Evolutionary conservation across 192 early-diverging fungal species (phyloP).

Genomic region (Spizellomyces sp.): DNA sequence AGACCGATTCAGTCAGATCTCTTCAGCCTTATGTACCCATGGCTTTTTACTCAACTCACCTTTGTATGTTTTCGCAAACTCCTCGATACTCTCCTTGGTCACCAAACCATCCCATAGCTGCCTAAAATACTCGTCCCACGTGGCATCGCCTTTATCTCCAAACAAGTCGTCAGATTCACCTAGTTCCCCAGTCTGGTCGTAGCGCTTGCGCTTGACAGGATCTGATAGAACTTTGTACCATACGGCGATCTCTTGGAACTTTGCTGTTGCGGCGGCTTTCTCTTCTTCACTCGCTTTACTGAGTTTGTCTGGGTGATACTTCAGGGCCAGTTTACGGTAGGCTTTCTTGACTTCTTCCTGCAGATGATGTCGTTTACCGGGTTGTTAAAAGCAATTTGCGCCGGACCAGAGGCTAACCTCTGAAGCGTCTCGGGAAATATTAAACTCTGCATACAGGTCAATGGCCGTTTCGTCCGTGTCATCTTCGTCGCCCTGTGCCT

Average conservation of each 20-base stretch:
- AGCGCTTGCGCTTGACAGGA: slow-evolving; percentile 57
- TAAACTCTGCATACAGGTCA: slow-evolving; percentile 35
- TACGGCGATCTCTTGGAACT: slow-evolving; percentile 76
- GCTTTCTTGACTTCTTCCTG: slow-evolving; percentile 42
- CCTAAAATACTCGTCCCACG: slow-evolving; percentile 81
- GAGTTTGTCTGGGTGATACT: slow-evolving; percentile 50
- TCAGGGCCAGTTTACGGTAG: slow-evolving; percentile 40
- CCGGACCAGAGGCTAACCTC: background rate
- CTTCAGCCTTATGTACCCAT: background rate
- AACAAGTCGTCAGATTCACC: slow-evolving; percentile 49
- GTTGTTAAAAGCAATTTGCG: background rate
- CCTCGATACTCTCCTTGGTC: slow-evolving; percentile 70
- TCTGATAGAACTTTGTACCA: slow-evolving; percentile 80
- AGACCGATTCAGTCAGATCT: background rate
- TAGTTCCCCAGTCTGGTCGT: slow-evolving; percentile 76
- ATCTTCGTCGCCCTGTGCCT: background rate
- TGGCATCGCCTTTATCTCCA: slow-evolving; percentile 21
- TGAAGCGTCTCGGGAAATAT: slow-evolving; percentile 2
- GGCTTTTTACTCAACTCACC: slow-evolving; percentile 29
- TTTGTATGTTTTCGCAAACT: slow-evolving; percentile 72
- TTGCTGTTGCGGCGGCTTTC: slow-evolving; percentile 55
- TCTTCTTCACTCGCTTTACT: slow-evolving; percentile 28
- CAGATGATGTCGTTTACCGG: background rate
- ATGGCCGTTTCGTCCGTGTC: background rate
- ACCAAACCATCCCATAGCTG: slow-evolving; percentile 76